Conservation (phyloP, 345 rosid species). For the Angophora floribunda region DNA sequence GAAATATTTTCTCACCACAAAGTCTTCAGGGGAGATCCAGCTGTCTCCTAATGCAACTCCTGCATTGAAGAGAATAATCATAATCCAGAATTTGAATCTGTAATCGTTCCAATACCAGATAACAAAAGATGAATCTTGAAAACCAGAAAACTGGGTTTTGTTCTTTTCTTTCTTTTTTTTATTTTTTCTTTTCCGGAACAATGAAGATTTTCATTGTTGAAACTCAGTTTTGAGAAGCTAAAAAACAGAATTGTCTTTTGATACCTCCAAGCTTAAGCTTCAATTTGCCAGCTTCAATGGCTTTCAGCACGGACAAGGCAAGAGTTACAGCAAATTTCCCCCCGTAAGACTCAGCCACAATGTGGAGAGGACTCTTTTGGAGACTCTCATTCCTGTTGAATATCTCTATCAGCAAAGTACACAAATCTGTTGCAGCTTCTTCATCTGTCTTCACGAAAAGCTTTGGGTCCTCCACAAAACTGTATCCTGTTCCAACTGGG, state of each 20-base stretch:
- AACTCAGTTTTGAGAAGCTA: neutral
- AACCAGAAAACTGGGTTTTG: neutral
- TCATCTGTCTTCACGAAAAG: slow-evolving; percentile 64
- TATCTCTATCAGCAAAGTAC: slow-evolving; percentile 38
- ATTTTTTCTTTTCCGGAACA: neutral
- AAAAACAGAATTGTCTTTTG: neutral
- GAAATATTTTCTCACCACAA: neutral
- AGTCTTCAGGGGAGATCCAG: neutral
- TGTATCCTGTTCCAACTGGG: slow-evolving; percentile 45
- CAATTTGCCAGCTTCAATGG: slow-evolving; percentile 51
- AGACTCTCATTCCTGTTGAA: slow-evolving; percentile 32
- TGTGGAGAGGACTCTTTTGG: slow-evolving; percentile 59
- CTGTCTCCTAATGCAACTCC: neutral
- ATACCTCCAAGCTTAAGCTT: slow-evolving; percentile 77
- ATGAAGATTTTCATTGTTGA: neutral
- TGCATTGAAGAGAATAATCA: neutral
- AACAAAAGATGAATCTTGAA: neutral
- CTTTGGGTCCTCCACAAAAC: slow-evolving; percentile 20
- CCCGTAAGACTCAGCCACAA: slow-evolving; percentile 93
- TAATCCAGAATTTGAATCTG: neutral
- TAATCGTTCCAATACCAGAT: neutral
- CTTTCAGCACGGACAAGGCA: slow-evolving; percentile 46
- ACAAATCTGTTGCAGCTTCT: slow-evolving; percentile 73
- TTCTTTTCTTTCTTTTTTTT: neutral
- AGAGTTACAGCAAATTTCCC: slow-evolving; percentile 82